phyloP scores from a whole-genome alignment of 495 filamentous ascomycete species.

The Wilcoxina mikolae region DNA sequence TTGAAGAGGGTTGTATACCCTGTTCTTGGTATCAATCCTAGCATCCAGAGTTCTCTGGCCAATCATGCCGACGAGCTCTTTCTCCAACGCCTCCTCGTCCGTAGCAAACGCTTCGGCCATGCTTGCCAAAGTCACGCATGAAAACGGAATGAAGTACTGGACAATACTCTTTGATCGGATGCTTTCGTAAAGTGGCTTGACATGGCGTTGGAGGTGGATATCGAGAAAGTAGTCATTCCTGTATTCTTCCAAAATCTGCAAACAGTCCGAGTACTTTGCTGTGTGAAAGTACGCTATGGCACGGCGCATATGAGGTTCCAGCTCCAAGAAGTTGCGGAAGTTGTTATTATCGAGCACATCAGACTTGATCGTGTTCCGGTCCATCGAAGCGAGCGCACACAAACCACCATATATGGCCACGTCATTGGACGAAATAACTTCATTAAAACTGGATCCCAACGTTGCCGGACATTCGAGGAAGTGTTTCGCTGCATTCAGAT shows the following conservation, averaged over 20 bases:
- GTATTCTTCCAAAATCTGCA: constrained; percentile 68
- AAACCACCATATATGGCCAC: constrained; percentile 84
- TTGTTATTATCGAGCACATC: constrained; percentile 60
- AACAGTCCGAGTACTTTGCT: constrained; percentile 69
- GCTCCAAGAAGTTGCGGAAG: constrained; percentile 79
- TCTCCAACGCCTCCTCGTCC: constrained; percentile 33
- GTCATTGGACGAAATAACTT: constrained; percentile 69
- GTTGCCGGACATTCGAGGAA: constrained; percentile 48
- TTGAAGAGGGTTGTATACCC: constrained; percentile 33
- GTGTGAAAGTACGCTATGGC: constrained; percentile 78
- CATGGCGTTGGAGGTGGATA: constrained; percentile 64
- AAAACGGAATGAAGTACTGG: constrained; percentile 76
- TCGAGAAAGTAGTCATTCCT: constrained; percentile 77
- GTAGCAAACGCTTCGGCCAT: constrained; percentile 47
- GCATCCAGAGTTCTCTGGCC: constrained; percentile 53
- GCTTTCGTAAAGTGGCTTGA: constrained; percentile 49
- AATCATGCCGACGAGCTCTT: constrained; percentile 57
- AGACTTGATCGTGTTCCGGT: constrained; percentile 54
- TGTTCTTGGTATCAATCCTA: constrained; percentile 69
- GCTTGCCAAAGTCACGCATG: constrained; percentile 52
- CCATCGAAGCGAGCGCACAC: constrained; percentile 80
- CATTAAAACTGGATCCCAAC: constrained; percentile 46
- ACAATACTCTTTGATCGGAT: constrained; percentile 84
- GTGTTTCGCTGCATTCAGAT: constrained; percentile 52
- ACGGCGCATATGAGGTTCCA: constrained; percentile 85